Evolutionary conservation across 2,329 filamentous ascomycete species (phyloP), one percentile per base, ranked within the genome.

Genomic region (Fusarium nygamai): DNA sequence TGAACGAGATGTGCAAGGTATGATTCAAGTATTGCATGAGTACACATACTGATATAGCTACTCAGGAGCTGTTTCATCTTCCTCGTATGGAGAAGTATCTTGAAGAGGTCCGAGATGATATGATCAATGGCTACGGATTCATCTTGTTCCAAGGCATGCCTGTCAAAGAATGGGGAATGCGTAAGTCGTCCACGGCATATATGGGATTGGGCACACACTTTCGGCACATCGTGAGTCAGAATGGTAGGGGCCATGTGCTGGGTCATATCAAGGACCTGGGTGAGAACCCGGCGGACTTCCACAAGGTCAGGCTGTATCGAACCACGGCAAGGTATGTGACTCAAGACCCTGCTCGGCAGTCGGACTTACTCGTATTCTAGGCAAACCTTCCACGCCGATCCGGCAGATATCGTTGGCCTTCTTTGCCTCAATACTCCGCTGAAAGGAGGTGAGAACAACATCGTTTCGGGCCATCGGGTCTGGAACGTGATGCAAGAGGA

Each of bases 71-170:
- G 76, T 86, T 86, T 72, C 78, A 80, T 6, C 82, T 86, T 6
- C 81, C 83, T 22, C 63, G 29, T 2, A 47, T 71, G 16, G 59
- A 27, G 75, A 67, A 19, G 78, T 84, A 20, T 64, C 81, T 86
- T 38, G 56, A 71, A 20, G 50, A 68, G 22, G 76, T 85, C 7
- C 83, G 84, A 29, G 70, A 80, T 12, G 82, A 85, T 67, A 81
- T 86, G 36, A 82, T 96, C 58, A 90, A 96, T 80, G 94, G 94
- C 72, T 95, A 95, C 78, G 94, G 94, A 19, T 97, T 97, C 84
- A 92, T 96, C 73, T 88, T 97, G n/a, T 96, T 96, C 86, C 96
- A 95, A 81, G 92, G 92, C 67, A 91, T 97, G 79, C 94, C 94
- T 2, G 93, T 95, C 3, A 79, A 88, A 38, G 80, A 88, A 83